A percentile compares a stretch with the other conserved stretches of the same genome.
Conservation (phyloP, 352 stramenopile species). For the Phytophthora pinifolia region DNA sequence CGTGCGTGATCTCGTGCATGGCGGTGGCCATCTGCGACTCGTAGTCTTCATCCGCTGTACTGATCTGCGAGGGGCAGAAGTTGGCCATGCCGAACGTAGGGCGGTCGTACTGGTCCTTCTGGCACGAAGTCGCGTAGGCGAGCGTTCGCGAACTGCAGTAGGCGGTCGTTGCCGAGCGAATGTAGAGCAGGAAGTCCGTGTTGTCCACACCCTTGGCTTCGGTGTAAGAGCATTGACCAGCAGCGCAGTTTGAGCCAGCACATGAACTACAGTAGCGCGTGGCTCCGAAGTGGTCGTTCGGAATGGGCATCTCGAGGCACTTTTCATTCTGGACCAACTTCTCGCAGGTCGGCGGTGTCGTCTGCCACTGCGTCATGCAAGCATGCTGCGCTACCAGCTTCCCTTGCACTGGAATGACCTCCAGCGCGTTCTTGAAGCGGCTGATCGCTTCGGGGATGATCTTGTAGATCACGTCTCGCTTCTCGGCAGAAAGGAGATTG, state of each 20-base stretch:
- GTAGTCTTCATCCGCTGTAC: conserved; percentile 53
- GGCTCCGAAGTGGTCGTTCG: conserved; percentile 54
- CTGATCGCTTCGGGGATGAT: conserved; percentile 71
- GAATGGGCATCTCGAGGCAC: conserved; percentile 80
- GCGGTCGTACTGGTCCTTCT: conserved; percentile 85
- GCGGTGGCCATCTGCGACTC: conserved; percentile 64
- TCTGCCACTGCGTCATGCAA: conserved; percentile 60
- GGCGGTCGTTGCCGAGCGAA: conserved; percentile 47
- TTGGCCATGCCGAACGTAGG: conserved; percentile 86
- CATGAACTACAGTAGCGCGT: conserved; percentile 51
- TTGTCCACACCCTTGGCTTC: conserved; percentile 38
- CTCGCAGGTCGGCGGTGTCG: conserved; percentile 56
- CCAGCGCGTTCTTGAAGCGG: conserved; percentile 50
- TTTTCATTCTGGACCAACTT: conserved; percentile 48
- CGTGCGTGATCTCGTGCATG: conserved; percentile 84
- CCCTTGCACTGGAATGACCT: conserved; percentile 64
- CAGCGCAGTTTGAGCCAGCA: conserved; percentile 35
- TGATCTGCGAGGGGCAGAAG: conserved; percentile 76
- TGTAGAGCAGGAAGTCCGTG: conserved; percentile 74
- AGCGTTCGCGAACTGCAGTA: conserved; percentile 60
- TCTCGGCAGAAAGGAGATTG: conserved; percentile 34
- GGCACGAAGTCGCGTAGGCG: conserved; percentile 77
- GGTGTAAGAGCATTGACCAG: conserved; percentile 41
- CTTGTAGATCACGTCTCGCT: conserved; percentile 47
- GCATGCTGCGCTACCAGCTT: conserved; percentile 62